Evolutionary conservation across 1,284 basidiomycete species (phyloP).

Genomic region (Tremellales sp.): DNA sequence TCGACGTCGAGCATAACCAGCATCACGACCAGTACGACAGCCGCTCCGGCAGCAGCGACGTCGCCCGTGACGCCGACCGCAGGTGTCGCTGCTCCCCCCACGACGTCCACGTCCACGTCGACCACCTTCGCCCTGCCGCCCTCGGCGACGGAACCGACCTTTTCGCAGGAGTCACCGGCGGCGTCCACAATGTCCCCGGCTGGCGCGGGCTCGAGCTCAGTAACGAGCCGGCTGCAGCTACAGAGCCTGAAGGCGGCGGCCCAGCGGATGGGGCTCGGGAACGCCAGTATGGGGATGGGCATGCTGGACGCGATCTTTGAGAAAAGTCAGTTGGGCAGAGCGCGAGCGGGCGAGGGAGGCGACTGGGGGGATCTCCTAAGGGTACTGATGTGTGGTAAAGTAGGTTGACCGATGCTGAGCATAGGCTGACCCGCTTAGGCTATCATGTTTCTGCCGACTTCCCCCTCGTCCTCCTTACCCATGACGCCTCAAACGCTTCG

Average conservation of each 20-base stretch:
- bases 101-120: slow-evolving; percentile 13
- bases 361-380: slow-evolving; percentile 76
- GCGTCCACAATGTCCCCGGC: slow-evolving; percentile 1
- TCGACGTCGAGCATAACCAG: slow-evolving; percentile 23
- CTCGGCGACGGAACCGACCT: slow-evolving; percentile 11
- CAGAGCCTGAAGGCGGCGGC: slow-evolving; percentile 76
- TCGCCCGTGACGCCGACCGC: slow-evolving; percentile 8
- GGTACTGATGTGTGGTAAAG: slow-evolving; percentile 65
- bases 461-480: slow-evolving; percentile 50
- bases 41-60: slow-evolving; percentile 1
- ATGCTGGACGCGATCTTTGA: slow-evolving; percentile 73
- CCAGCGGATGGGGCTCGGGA: slow-evolving; percentile 67
- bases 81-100: slow-evolving; percentile 4
- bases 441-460: slow-evolving; percentile 68
- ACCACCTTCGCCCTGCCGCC: slow-evolving; percentile 35
- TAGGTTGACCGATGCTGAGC: slow-evolving; percentile 35
- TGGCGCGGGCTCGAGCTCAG: slow-evolving; percentile 12
- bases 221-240: slow-evolving; percentile 57
- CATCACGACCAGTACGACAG: slow-evolving; percentile 7
- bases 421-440: slow-evolving; percentile 54
- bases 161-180: background rate
- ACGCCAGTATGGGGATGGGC: slow-evolving; percentile 70
- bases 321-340: slow-evolving; percentile 58
- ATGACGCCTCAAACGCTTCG: slow-evolving; percentile 70
- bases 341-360: slow-evolving; percentile 58